Evolutionary conservation across 2,329 filamentous ascomycete genomes (phyloP), one percentile per base, ranked within the genome.

Genomic region (Ceratocystis smalleyi): DNA sequence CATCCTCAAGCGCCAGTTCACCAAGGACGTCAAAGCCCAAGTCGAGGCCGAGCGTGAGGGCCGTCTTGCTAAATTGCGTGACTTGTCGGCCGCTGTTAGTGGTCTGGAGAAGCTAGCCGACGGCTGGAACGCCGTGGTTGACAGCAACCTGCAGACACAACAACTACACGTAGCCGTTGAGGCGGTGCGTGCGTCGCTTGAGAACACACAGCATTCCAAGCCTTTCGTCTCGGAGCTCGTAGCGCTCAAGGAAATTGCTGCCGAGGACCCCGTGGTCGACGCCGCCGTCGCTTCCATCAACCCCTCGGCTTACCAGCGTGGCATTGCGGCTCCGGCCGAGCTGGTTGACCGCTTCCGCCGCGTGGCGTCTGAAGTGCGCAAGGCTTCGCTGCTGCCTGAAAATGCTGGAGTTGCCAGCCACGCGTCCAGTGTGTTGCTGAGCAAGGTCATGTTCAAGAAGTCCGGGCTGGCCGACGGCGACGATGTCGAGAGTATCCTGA

Each of bases 241-340:
- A 22, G 94, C 94, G 2, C 83, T 99, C 64, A 96, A 96, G 77
- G 91, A 96, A 75, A 89, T 96, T 69, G 89, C 90, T 3, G 81
- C 82, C 35, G 87, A 90, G 62, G 89, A 96, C 73, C 78, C 88
- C 0, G 87, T 97, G 5, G 90, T 99, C 67, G 86, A 90, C 70
- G 92, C 92, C 3, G 94, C 94, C 66, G 95, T 99, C 70, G 88
- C 89, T n/a, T 95, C 91, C 35, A 95, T 99, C 75, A 95, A 95
- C 78, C 94, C 94, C 2, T 79, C 83, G 10, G 90, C 94, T 22
- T 99, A 99, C 78, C 94, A 97, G 77, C 87, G 87, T 64, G 94
- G 94, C 66, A 85, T 99, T 65, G 85, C 91, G 27, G 90, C 88
- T 15, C 79, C 88, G 0, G 81, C 91, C 24, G 89, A 95, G 74